A percentile compares a stretch with the other conserved stretches of the same genome.
These are phyloP conservation scores for Candida nemodendra DNA, from an alignment of 805 yeast genomes.

Conservation along the genomic window DNA sequence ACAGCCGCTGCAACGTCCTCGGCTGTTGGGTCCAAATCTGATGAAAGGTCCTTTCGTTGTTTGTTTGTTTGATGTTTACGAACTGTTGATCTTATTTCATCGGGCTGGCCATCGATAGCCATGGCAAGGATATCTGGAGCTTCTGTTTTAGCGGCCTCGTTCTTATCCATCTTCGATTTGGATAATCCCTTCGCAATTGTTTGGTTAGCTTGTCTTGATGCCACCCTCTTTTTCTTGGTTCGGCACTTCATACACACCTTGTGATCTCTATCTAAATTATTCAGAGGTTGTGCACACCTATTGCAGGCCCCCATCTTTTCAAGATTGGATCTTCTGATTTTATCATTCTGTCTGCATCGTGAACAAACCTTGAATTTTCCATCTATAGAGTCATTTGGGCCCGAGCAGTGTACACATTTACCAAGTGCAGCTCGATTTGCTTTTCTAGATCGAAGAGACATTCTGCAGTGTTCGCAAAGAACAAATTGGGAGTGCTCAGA, in stretches of 20 bases:
- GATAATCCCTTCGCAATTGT: conserved; percentile 1
- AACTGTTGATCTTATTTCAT: not conserved
- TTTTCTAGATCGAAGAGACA: conserved; percentile 52
- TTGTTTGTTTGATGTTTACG: not conserved
- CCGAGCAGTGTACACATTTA: conserved; percentile 67
- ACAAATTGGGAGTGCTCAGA: conserved; percentile 51
- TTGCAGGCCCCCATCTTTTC: conserved; percentile 62
- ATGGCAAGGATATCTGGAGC: not conserved
- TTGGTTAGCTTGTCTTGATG: not conserved
- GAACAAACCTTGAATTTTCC: conserved; percentile 61
- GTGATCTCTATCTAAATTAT: conserved; percentile 48
- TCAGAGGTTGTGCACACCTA: conserved; percentile 54
- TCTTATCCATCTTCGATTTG: conserved; percentile 1
- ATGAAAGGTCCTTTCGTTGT: not conserved
- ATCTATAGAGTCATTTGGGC: conserved; percentile 47
- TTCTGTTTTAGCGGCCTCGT: not conserved
- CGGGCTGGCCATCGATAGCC: not conserved
- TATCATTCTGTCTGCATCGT: conserved; percentile 62
- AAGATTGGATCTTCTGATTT: conserved; percentile 51
- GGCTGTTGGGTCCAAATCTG: conserved; percentile 10
- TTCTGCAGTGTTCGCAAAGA: conserved; percentile 59
- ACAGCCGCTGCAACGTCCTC: conserved; percentile 22
- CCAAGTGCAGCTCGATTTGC: conserved; percentile 61
- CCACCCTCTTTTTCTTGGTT: conserved; percentile 44
- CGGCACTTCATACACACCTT: conserved; percentile 60